Evolutionary conservation across 1,284 basidiomycete genomes (phyloP).

Genomic region (Leucoagaricus sp.): DNA sequence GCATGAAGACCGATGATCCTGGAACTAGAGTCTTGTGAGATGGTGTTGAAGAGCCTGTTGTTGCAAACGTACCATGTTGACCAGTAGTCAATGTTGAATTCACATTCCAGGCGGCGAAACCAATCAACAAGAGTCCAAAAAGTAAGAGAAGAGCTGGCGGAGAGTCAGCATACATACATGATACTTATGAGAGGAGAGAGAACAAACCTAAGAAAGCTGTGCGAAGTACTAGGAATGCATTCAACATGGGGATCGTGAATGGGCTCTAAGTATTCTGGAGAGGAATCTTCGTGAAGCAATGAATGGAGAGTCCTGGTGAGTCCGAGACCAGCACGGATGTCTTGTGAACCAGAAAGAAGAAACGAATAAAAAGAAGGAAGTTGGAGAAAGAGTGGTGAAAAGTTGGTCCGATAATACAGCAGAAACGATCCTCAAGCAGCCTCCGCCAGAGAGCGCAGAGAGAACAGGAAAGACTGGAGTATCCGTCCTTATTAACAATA

Average conservation of each 20-base stretch:
- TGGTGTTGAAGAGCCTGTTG: neutral
- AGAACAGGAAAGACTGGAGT: neutral
- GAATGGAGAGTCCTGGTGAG: constrained; percentile 10
- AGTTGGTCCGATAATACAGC: neutral
- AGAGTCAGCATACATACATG: constrained; percentile 7
- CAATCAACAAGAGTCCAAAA: constrained; percentile 50
- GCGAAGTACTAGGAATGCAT: constrained; percentile 53
- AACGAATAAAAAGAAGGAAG: neutral
- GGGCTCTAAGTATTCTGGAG: neutral
- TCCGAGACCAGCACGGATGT: constrained; percentile 15
- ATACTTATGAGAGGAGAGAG: neutral
- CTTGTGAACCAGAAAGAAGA: constrained; percentile 10
- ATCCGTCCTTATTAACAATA: constrained; percentile 5
- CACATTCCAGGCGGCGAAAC: constrained; percentile 62
- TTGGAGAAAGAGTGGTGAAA: constrained; percentile 1
- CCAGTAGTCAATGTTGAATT: constrained; percentile 36
- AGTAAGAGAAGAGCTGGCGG: constrained; percentile 55
- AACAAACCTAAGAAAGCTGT: constrained; percentile 57
- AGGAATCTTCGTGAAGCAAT: too few species aligned
- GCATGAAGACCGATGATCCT: constrained; percentile 49
- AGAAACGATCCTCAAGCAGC: neutral
- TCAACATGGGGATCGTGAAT: constrained; percentile 29
- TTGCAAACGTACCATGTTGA: constrained; percentile 35
- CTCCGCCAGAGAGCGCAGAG: constrained; percentile 8
- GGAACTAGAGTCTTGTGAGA: constrained; percentile 35